Percentiles rank a stretch among this genome's conserved stretches.
phyloP scores from a whole-genome alignment of 2,329 filamentous ascomycete species.

The Dendrostoma leiphaemia region DNA sequence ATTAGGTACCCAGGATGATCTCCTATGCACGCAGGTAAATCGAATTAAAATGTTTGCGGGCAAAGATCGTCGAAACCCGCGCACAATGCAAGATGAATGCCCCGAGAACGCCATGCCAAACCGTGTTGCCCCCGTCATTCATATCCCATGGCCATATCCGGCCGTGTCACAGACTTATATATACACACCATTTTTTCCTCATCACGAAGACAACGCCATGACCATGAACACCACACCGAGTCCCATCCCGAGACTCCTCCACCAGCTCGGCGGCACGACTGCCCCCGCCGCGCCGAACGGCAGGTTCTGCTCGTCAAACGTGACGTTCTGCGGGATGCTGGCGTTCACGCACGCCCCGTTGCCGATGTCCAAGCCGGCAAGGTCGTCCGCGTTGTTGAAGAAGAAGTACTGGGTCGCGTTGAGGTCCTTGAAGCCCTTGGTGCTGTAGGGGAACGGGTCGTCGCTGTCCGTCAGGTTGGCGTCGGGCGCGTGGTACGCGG shows the following conservation, averaged over 20 bases:
- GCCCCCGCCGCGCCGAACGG: slow-evolving; percentile 40
- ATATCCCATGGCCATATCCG: too few relatives aligned
- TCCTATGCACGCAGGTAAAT: too few relatives aligned
- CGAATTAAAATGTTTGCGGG: too few relatives aligned
- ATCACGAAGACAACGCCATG: slow-evolving; percentile 1
- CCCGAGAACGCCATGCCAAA: too few relatives aligned
- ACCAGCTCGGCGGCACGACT: slow-evolving; percentile 21
- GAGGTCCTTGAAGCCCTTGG: slow-evolving; percentile 65
- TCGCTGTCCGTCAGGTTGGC: slow-evolving; percentile 65
- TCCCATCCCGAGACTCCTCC: slow-evolving; percentile 15
- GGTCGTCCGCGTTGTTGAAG: slow-evolving; percentile 69
- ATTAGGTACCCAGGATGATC: too few relatives aligned
- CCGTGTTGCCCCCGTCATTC: too few relatives aligned
- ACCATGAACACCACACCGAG: slow-evolving; percentile 9
- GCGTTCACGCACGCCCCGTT: slow-evolving; percentile 67
- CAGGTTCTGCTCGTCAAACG: slow-evolving; percentile 63
- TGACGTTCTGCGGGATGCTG: slow-evolving; percentile 67
- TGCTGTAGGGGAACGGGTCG: slow-evolving; percentile 74
- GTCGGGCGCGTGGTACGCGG: not conserved
- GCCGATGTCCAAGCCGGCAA: slow-evolving; percentile 63
- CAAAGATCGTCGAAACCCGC: too few relatives aligned
- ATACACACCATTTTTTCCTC: not conserved
- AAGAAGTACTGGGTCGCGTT: slow-evolving; percentile 75
- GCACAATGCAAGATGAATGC: too few relatives aligned
- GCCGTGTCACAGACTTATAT: too few relatives aligned